These are phyloP conservation scores for Cymbopogon flexuosus DNA, from an alignment of 202 grass and related monocot species.

Conservation along the genomic window DNA sequence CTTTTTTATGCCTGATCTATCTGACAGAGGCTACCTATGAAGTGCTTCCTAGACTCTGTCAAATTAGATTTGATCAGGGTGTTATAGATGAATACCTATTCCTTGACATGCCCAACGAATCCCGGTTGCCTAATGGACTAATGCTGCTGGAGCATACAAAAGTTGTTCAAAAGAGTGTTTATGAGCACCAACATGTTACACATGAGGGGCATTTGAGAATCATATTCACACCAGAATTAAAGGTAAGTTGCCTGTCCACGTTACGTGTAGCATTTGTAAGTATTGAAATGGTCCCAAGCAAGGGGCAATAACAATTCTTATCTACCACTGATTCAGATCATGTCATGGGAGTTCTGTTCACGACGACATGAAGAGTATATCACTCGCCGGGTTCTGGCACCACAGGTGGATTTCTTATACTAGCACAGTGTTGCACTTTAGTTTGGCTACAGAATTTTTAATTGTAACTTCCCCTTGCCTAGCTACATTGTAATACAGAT, in stretches of 20 bases:
- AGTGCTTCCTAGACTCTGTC: constrained; percentile 92
- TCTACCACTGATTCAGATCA: constrained; percentile 51
- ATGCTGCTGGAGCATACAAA: constrained; percentile 79
- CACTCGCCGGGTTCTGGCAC: constrained; percentile 63
- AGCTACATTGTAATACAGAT: neutral
- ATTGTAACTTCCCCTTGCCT: neutral
- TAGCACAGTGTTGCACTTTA: neutral
- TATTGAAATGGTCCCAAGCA: constrained; percentile 35
- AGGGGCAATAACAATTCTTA: constrained; percentile 41
- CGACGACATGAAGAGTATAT: constrained; percentile 74
- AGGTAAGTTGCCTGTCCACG: constrained; percentile 35
- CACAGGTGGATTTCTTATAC: constrained; percentile 51
- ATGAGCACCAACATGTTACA: constrained; percentile 79
- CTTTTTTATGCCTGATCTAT: constrained; percentile 17
- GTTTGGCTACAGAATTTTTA: too few relatives aligned
- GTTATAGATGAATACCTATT: constrained; percentile 85
- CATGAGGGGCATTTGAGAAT: constrained; percentile 81
- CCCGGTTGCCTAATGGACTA: constrained; percentile 60
- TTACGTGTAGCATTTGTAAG: constrained; percentile 41
- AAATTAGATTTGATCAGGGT: constrained; percentile 93
- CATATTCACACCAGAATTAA: constrained; percentile 90
- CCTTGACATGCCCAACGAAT: constrained; percentile 81
- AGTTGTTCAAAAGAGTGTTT: constrained; percentile 81
- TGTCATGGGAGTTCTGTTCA: constrained; percentile 97
- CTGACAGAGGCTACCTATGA: constrained; percentile 77